Conservation (phyloP, 106 monocot genomes). For the Acorus gramineus region DNA sequence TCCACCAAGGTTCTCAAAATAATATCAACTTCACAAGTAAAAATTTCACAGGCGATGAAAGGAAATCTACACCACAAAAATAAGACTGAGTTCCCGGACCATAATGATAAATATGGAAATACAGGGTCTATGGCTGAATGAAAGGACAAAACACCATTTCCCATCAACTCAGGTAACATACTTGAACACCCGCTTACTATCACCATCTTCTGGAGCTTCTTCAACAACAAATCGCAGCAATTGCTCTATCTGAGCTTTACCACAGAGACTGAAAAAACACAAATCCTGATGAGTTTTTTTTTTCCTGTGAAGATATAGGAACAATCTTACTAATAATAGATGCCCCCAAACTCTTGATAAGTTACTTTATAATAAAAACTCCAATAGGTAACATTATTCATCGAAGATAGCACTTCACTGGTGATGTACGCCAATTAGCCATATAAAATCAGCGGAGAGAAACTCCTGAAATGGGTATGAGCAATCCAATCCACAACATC, state of each 20-base stretch:
- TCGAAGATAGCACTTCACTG: too few relatives aligned
- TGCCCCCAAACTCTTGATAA: too few relatives aligned
- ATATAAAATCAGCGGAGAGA: too few relatives aligned
- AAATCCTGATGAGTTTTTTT: too few relatives aligned
- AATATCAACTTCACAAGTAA: constrained; percentile 68
- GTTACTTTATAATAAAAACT: too few relatives aligned
- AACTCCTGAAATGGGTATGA: too few relatives aligned
- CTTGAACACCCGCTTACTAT: constrained; percentile 38
- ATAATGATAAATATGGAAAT: background rate
- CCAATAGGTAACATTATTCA: too few relatives aligned
- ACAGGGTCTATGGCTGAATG: too few relatives aligned
- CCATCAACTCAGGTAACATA: constrained; percentile 6
- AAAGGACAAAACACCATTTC: background rate
- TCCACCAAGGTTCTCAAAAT: constrained; percentile 66
- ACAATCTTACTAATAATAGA: too few relatives aligned
- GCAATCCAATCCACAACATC: too few relatives aligned
- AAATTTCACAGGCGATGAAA: constrained; percentile 76
- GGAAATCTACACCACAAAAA: constrained; percentile 46
- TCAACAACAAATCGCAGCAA: constrained; percentile 43
- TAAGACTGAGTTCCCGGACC: background rate
- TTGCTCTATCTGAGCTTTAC: constrained; percentile 44
- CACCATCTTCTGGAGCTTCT: constrained; percentile 43
- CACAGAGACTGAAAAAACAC: constrained; percentile 32
- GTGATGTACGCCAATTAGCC: too few relatives aligned
- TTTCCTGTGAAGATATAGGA: too few relatives aligned